phyloP scores from a whole-genome alignment of 73 alveolate genomes.

The Stentor coeruleus region DNA sequence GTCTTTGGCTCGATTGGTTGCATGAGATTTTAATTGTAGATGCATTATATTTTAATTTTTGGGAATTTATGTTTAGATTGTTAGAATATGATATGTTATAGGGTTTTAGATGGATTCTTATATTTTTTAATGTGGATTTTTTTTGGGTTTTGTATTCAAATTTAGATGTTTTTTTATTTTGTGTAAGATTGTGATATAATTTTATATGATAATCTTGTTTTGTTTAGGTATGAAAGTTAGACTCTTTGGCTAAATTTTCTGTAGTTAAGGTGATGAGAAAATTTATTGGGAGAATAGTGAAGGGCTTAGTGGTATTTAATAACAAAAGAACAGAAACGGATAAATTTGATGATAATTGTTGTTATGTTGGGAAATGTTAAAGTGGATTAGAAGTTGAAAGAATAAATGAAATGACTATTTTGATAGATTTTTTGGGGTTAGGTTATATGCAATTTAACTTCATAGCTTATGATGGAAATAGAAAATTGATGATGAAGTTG shows the following conservation, averaged over 20 bases:
- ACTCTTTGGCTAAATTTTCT: slow-evolving; percentile 70
- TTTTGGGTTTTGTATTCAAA: neutral
- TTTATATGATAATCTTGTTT: neutral
- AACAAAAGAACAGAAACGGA: slow-evolving; percentile 30
- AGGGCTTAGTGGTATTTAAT: slow-evolving; percentile 43
- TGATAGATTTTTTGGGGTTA: too few species aligned
- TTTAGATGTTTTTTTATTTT: too few species aligned
- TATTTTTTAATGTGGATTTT: neutral
- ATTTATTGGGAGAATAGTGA: slow-evolving; percentile 69
- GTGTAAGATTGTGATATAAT: too few species aligned
- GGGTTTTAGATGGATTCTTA: neutral
- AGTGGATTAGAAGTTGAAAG: slow-evolving; percentile 29
- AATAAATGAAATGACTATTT: slow-evolving; percentile 33
- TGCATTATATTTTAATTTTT: too few species aligned
- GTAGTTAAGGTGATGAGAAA: slow-evolving; percentile 92
- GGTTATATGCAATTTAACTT: too few species aligned
- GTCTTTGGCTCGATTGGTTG: too few species aligned
- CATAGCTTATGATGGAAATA: too few species aligned
- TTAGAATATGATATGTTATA: neutral
- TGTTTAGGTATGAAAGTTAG: slow-evolving; percentile 25
- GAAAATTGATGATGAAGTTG: too few species aligned
- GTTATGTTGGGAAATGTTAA: slow-evolving; percentile 52
- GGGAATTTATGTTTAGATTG: too few species aligned
- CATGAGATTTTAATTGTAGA: too few species aligned
- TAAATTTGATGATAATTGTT: slow-evolving; percentile 37